Base-by-base conservation (phyloP, 192 early-diverging fungal genomes). In the Coemansia sp. region DNA sequence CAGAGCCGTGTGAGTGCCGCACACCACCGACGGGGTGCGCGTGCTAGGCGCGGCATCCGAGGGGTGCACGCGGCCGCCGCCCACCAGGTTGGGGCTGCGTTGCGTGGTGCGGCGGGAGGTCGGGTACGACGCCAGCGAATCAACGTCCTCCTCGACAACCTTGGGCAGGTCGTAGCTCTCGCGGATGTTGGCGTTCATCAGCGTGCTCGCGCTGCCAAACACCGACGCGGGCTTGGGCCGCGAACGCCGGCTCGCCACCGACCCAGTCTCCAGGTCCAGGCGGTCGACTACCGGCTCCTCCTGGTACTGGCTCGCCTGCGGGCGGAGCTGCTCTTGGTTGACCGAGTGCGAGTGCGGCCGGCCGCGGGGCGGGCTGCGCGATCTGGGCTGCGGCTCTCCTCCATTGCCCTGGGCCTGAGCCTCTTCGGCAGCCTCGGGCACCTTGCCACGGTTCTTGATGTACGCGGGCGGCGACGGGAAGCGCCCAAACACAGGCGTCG, bases 81-180 rank as follows among this genome's bases (percentile, higher is more conserved):
- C 79, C n/a, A 70, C 66, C 35, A 82, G 44, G 21, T 60, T 64
- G 8, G 75, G 74, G 36, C 65, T 82, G 46, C 60, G 62, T 29
- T 27, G 24, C 1, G 24, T 1, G 24, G 68, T 37, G 41, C 68
- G 79, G 34, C 48, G 42, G 3, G 67, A 67, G 63, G 62, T 71
- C 14, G 74, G 69, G 37, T 74, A 82, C 24, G 79, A 82, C 0
- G 74, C 79, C 16, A 82, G 69, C 37, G 79, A 82, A 66, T 83
- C 81, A n/a, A 75, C 61, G 37, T 83, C 81, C 33, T 83, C 81
- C 63, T 83, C 81, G 21, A 83, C 73, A 3, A 83, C 81, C 64
- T 83, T 83, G 50, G 81, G 81, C 59, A 83, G 67, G 13, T 78
- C 44, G 33, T 54, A 75, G 46, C 45, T 31, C 46, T 61, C 65